Percentiles rank a stretch among this genome's conserved stretches.
phyloP scores from a whole-genome alignment of 2,329 filamentous ascomycete species.

The Paraphoma sp. region DNA sequence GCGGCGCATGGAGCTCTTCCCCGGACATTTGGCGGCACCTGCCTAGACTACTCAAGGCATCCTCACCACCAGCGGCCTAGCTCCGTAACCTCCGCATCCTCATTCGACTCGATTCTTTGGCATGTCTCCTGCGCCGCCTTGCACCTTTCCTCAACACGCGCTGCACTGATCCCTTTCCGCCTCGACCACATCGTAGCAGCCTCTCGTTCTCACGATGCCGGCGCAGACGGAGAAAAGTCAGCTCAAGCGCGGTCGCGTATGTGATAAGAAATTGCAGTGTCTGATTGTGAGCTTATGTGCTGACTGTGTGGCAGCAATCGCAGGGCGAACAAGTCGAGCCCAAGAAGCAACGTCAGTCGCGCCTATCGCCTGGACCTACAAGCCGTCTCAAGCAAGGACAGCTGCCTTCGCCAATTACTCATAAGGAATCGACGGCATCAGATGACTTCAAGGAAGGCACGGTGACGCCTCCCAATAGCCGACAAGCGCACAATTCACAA shows the following conservation, averaged over 20 bases:
- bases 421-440: constrained; percentile 68
- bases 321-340: constrained; percentile 68
- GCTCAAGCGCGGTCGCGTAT: constrained; percentile 81
- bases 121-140: constrained; percentile 28
- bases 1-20: not conserved
- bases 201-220: constrained; percentile 55
- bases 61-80: constrained; percentile 20
- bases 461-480: constrained; percentile 65
- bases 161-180: constrained; percentile 27
- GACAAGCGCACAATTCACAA: constrained; percentile 45
- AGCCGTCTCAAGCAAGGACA: constrained; percentile 62
- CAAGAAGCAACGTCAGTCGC: constrained; percentile 86
- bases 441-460: constrained; percentile 72
- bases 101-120: constrained; percentile 17
- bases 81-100: constrained; percentile 16
- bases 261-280: constrained; percentile 36
- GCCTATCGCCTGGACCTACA: constrained; percentile 55
- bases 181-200: constrained; percentile 15
- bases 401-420: constrained; percentile 81
- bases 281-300: constrained; percentile 2
- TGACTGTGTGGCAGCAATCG: constrained; percentile 63
- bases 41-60: constrained; percentile 28
- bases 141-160: constrained; percentile 23
- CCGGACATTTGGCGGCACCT: constrained; percentile 16
- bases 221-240: constrained; percentile 75